Conservation (phyloP, 768 basidiomycete species). For the Tylopilus vinaceipallidus region DNA sequence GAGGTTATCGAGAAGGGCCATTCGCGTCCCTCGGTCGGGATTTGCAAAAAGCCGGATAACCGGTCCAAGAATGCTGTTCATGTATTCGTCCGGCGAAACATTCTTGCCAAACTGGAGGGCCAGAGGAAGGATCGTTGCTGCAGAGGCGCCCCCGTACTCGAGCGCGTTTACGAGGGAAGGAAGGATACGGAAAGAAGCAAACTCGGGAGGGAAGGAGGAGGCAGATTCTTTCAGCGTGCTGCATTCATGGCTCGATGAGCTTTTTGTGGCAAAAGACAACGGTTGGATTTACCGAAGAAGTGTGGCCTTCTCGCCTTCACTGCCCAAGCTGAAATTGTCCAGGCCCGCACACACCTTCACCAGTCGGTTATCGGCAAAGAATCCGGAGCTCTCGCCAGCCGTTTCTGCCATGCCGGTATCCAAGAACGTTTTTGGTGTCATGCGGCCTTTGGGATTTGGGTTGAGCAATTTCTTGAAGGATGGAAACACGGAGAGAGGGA, state of each 20-base stretch:
- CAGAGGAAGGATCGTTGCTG: conserved; percentile 76
- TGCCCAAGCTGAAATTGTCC: conserved; percentile 78
- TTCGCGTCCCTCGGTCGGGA: conserved; percentile 89
- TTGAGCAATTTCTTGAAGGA: conserved; percentile 87
- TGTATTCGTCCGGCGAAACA: conserved; percentile 69
- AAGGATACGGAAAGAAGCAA: conserved; percentile 80
- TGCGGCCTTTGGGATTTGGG: conserved; percentile 78
- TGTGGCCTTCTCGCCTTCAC: conserved; percentile 74
- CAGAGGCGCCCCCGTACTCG: conserved; percentile 75
- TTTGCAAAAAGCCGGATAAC: conserved; percentile 83
- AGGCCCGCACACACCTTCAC: conserved; percentile 83
- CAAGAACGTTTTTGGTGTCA: conserved; percentile 75
- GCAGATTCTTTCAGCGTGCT: conserved; percentile 80
- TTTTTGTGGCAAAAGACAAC: neutral
- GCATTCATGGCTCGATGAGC: neutral
- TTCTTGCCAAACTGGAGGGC: conserved; percentile 78
- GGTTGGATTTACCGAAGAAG: conserved; percentile 57
- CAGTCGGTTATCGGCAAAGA: conserved; percentile 79
- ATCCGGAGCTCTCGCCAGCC: conserved; percentile 57
- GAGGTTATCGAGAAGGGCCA: conserved; percentile 89
- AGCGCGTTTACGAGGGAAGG: conserved; percentile 80
- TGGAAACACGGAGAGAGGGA: conserved; percentile 74
- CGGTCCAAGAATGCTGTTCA: conserved; percentile 65
- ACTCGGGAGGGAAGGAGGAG: conserved; percentile 81
- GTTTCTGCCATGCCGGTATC: conserved; percentile 75